Conservation (phyloP, 768 basidiomycete species). For the Rhodotorula paludigena region DNA sequence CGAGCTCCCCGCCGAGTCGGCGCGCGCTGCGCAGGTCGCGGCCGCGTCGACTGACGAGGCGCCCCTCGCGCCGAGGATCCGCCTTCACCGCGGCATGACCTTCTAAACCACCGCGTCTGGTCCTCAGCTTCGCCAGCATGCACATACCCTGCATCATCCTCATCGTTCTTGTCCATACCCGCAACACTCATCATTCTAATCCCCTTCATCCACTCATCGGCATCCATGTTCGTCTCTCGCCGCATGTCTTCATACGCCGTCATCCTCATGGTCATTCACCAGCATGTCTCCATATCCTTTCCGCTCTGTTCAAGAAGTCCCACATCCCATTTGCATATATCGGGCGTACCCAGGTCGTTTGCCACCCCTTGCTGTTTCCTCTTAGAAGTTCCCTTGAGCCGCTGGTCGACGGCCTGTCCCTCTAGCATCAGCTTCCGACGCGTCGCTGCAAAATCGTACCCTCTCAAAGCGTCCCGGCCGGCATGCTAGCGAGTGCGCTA, state of each 20-base stretch:
- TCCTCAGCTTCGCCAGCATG: neutral
- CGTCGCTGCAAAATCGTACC: too few species aligned
- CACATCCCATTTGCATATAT: too few species aligned
- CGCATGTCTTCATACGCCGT: neutral
- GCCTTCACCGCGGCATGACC: slow-evolving; percentile 29
- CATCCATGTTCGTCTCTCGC: neutral
- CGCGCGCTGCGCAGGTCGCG: slow-evolving; percentile 8
- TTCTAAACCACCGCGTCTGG: slow-evolving; percentile 1
- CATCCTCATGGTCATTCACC: neutral
- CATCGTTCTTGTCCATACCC: neutral
- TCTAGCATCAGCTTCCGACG: too few species aligned
- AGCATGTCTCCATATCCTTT: neutral
- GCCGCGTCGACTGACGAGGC: neutral
- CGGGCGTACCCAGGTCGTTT: too few species aligned
- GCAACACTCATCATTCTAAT: neutral
- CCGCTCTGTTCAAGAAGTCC: too few species aligned
- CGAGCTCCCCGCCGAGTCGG: neutral
- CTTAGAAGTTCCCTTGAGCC: too few species aligned
- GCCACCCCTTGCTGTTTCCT: too few species aligned
- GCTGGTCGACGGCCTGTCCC: too few species aligned
- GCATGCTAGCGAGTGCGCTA: too few species aligned
- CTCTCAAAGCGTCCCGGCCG: too few species aligned
- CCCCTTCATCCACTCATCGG: neutral
- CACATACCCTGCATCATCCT: neutral
- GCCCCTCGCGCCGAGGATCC: slow-evolving; percentile 3